Evolutionary conservation across 768 basidiomycete species (phyloP).

Genomic region (Mycena belliarum): DNA sequence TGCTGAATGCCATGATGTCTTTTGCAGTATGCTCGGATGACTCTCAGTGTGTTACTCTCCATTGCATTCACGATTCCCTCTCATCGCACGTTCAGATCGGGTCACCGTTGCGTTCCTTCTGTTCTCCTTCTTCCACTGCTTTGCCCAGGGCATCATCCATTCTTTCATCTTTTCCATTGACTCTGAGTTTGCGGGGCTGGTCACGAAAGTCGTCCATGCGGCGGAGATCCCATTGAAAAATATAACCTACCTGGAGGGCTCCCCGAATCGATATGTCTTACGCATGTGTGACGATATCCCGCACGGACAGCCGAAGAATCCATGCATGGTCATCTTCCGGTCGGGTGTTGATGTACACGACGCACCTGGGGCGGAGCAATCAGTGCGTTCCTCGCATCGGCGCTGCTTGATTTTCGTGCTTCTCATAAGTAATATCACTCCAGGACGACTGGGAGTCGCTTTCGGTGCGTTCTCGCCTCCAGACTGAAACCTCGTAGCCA

Average conservation of each 20-base stretch:
- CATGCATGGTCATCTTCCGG: conserved; percentile 39
- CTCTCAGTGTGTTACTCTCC: conserved; percentile 31
- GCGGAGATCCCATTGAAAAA: conserved; percentile 38
- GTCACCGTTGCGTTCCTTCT: conserved; percentile 51
- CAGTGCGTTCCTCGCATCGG: not conserved
- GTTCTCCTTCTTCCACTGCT: conserved; percentile 51
- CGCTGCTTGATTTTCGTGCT: not conserved
- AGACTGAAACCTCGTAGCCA: not conserved
- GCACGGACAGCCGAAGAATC: conserved; percentile 28
- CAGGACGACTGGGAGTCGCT: not conserved
- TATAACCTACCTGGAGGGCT: conserved; percentile 38
- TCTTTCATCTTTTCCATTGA: conserved; percentile 50
- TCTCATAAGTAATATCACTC: not conserved
- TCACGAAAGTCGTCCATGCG: conserved; percentile 36
- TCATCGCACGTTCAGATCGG: conserved; percentile 21
- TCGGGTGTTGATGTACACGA: conserved; percentile 17
- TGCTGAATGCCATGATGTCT: not conserved
- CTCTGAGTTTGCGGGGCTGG: conserved; percentile 36
- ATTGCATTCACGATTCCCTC: not conserved
- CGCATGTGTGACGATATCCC: conserved; percentile 51
- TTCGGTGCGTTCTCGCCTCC: not conserved
- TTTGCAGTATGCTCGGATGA: conserved; percentile 38
- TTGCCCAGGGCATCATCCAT: conserved; percentile 53
- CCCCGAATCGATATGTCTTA: conserved; percentile 29
- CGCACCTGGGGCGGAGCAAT: not conserved